phyloP scores from a whole-genome alignment of 495 filamentous ascomycete genomes.

The Talaromyces wortmannii region DNA sequence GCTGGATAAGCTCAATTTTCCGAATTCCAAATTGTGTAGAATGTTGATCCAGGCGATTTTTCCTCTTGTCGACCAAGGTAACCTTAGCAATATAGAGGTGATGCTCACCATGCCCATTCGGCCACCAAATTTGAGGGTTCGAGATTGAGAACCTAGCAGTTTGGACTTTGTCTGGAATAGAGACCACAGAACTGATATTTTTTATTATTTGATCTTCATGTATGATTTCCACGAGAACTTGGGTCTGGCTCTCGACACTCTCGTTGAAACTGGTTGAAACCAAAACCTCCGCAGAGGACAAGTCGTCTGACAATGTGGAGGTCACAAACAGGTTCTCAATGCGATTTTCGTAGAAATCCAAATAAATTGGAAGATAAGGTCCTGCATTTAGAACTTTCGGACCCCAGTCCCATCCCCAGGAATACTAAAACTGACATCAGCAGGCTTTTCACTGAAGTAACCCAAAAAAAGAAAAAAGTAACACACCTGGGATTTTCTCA shows the following conservation, averaged over 20 bases:
- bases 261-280: conserved; percentile 7
- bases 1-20: conserved; percentile 53
- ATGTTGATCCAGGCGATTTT: conserved; percentile 31
- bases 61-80: conserved; percentile 1
- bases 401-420: conserved; percentile 77
- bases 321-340: conserved; percentile 43
- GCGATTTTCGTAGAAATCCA: conserved; percentile 58
- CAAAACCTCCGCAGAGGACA: conserved; percentile 37
- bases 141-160: background rate
- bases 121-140: conserved; percentile 69
- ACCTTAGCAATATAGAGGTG: conserved; percentile 55
- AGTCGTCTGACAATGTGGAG: conserved; percentile 33
- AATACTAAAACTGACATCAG: conserved; percentile 4
- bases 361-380: conserved; percentile 61
- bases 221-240: background rate
- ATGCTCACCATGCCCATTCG: conserved; percentile 64
- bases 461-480: conserved; percentile 35
- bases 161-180: background rate
- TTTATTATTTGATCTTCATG: background rate
- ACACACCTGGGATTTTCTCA: conserved; percentile 55
- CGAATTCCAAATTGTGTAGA: conserved; percentile 57
- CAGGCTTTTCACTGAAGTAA: background rate
- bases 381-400: conserved; percentile 63
- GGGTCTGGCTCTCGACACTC: background rate
- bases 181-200: background rate